Evolutionary conservation across 495 filamentous ascomycete genomes (phyloP).

Genomic region (Terfezia claveryi): DNA sequence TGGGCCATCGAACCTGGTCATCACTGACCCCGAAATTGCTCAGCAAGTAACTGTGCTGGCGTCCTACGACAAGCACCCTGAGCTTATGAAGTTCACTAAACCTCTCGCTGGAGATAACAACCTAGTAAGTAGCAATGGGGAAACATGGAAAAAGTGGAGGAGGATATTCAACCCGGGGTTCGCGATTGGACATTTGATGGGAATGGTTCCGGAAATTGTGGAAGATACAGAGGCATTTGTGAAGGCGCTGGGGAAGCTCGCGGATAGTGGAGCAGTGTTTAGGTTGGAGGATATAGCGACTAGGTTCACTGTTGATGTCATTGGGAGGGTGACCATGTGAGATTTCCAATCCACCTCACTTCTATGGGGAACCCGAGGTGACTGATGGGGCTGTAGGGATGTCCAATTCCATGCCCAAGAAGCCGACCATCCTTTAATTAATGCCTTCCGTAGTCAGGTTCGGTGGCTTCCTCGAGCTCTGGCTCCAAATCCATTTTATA

Average conservation of each 20-base stretch:
- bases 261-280: conserved; percentile 5
- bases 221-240: conserved; percentile 21
- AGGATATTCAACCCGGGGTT: conserved; percentile 29
- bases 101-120: not conserved
- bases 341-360: not conserved
- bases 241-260: conserved; percentile 36
- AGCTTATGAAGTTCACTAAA: conserved; percentile 20
- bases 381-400: not conserved
- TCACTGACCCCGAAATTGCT: conserved; percentile 21
- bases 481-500: not conserved
- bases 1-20: conserved; percentile 18
- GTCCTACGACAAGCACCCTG: conserved; percentile 20
- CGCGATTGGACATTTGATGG: conserved; percentile 21
- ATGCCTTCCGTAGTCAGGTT: not conserved
- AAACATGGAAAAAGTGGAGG: conserved; percentile 25
- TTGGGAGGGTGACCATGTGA: not conserved
- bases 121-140: conserved; percentile 13
- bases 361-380: too few species aligned
- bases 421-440: not conserved
- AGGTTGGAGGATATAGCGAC: not conserved
- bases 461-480: not conserved
- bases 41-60: conserved; percentile 19
- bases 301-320: not conserved
- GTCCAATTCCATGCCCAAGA: not conserved
- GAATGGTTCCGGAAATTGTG: conserved; percentile 23